These are phyloP conservation scores for Tilletiaria anomala DNA, from an alignment of 1,284 basidiomycete species.

Conservation along the genomic window DNA sequence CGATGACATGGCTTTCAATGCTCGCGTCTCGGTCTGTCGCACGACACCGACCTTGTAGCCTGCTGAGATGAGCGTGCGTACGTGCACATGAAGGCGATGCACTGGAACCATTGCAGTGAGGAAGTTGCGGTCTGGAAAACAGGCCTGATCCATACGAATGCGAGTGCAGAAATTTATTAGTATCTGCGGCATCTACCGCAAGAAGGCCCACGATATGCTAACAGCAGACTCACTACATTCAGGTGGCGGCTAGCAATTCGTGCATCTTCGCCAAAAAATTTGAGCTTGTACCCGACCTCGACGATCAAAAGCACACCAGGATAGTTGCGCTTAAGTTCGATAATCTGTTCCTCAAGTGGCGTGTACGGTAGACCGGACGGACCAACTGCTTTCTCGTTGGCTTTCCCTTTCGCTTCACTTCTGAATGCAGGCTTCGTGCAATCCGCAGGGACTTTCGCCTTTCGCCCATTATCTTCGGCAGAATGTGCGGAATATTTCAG, in stretches of 20 bases:
- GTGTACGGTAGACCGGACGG: constrained; percentile 7
- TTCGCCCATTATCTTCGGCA: no score
- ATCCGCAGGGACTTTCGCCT: no score
- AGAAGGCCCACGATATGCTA: no score
- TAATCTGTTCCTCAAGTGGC: constrained; percentile 32
- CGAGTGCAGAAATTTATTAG: neutral
- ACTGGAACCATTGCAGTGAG: constrained; percentile 66
- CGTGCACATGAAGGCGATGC: constrained; percentile 66
- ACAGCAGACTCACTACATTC: constrained; percentile 51
- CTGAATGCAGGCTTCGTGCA: no score
- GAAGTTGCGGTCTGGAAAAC: constrained; percentile 64
- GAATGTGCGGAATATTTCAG: no score
- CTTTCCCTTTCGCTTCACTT: no score
- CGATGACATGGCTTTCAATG: constrained; percentile 64
- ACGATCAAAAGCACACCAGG: constrained; percentile 66
- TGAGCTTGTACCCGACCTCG: constrained; percentile 53
- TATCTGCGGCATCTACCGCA: neutral
- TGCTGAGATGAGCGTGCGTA: constrained; percentile 62
- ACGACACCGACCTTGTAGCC: constrained; percentile 78
- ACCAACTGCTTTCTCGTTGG: neutral
- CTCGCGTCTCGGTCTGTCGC: constrained; percentile 84
- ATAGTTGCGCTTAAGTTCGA: constrained; percentile 41
- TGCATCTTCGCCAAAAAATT: constrained; percentile 73
- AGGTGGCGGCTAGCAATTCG: constrained; percentile 68
- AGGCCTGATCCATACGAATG: constrained; percentile 40